phyloP scores from a whole-genome alignment of 495 filamentous ascomycete genomes.

The Daldinia loculata region DNA sequence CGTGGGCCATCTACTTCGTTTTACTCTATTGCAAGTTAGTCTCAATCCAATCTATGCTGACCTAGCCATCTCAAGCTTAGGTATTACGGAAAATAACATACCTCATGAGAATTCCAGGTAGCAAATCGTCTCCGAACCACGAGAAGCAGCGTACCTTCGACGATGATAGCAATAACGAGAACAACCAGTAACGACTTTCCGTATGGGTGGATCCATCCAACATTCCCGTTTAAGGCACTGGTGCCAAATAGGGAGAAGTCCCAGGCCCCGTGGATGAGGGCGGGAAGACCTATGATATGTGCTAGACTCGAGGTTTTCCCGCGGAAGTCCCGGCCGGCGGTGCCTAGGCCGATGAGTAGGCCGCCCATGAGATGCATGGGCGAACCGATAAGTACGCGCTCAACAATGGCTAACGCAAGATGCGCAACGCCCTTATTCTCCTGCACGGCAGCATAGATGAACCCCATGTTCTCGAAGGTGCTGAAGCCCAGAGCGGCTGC shows the following conservation, averaged over 20 bases:
- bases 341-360: slow-evolving; percentile 33
- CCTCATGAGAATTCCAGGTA: slow-evolving; percentile 2
- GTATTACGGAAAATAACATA: background rate
- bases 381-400: slow-evolving; percentile 32
- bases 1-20: background rate
- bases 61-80: background rate
- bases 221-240: slow-evolving; percentile 42
- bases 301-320: slow-evolving; percentile 34
- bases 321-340: slow-evolving; percentile 38
- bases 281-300: slow-evolving; percentile 28
- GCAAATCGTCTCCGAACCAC: slow-evolving; percentile 4
- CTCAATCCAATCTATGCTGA: background rate
- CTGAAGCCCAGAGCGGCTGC: slow-evolving; percentile 38
- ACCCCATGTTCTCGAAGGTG: slow-evolving; percentile 37
- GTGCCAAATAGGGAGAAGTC: slow-evolving; percentile 29
- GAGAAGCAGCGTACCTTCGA: background rate
- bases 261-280: slow-evolving; percentile 33
- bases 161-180: background rate
- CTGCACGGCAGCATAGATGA: slow-evolving; percentile 25
- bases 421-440: slow-evolving; percentile 2
- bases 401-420: slow-evolving; percentile 25
- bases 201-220: slow-evolving; percentile 44
- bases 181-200: slow-evolving; percentile 7
- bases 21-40: slow-evolving; percentile 1
- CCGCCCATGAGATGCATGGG: slow-evolving; percentile 32